Evolutionary conservation across 2,329 filamentous ascomycete species (phyloP).

Genomic region (Lasiodiplodia citricola): DNA sequence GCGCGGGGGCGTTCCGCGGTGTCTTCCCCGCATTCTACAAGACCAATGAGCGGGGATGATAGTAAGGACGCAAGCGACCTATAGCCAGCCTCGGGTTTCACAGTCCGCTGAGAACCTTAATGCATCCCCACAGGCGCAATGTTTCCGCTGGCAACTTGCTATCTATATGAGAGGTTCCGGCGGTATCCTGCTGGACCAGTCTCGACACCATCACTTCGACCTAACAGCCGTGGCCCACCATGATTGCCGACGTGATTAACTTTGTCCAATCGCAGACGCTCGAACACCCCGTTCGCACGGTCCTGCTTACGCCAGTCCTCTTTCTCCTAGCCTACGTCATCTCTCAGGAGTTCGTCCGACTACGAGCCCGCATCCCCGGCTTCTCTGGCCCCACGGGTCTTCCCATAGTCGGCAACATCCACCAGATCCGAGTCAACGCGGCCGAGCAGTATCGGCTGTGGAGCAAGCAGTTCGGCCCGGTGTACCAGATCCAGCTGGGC

Average conservation of each 20-base stretch:
- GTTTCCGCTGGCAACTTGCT: slow-evolving; percentile 6
- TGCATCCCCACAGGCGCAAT: slow-evolving; percentile 13
- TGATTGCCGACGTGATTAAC: slow-evolving; percentile 20
- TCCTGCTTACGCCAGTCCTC: slow-evolving; percentile 34
- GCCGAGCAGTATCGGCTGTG: slow-evolving; percentile 51
- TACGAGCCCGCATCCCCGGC: slow-evolving; percentile 42
- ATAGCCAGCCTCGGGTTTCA: slow-evolving; percentile 3
- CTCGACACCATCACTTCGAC: neutral
- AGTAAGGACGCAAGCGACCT: slow-evolving; percentile 4
- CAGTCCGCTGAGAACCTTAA: neutral
- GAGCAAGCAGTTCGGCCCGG: slow-evolving; percentile 47
- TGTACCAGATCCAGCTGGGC: slow-evolving; percentile 54
- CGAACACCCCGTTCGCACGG: slow-evolving; percentile 36
- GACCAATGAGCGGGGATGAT: slow-evolving; percentile 2
- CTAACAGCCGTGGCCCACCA: neutral
- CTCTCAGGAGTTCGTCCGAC: slow-evolving; percentile 44
- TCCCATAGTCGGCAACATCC: slow-evolving; percentile 50
- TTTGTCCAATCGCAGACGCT: slow-evolving; percentile 10
- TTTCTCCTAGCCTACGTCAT: slow-evolving; percentile 43
- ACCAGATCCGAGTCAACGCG: slow-evolving; percentile 49
- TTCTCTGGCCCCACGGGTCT: slow-evolving; percentile 47
- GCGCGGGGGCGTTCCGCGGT: slow-evolving; percentile 13
- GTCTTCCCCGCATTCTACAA: slow-evolving; percentile 20
- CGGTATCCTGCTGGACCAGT: neutral
- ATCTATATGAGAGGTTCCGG: slow-evolving; percentile 8